Conservation (phyloP, 1,284 basidiomycete species). For the Veloporphyrellus conicus region DNA sequence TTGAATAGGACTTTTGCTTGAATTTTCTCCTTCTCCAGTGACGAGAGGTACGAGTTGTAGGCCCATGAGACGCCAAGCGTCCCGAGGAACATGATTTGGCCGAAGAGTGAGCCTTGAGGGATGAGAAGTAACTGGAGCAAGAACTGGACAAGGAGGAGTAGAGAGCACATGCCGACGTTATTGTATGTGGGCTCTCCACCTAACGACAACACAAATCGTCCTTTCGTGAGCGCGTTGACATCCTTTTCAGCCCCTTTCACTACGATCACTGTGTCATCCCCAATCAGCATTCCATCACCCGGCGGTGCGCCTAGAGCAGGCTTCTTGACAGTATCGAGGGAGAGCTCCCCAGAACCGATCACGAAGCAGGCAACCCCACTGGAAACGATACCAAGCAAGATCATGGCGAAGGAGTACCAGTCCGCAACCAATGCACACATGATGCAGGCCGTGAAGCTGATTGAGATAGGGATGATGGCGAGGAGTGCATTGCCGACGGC, state of each 20-base stretch:
- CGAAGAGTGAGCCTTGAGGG: conserved; percentile 25
- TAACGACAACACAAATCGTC: conserved; percentile 23
- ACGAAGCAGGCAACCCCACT: conserved; percentile 27
- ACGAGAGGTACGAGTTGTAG: conserved; percentile 33
- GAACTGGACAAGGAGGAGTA: conserved; percentile 30
- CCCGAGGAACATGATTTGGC: conserved; percentile 31
- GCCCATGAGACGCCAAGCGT: conserved; percentile 31
- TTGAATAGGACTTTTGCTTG: conserved; percentile 24
- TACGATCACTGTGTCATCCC: conserved; percentile 20
- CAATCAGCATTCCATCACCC: conserved; percentile 26
- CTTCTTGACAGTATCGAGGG: conserved; percentile 6
- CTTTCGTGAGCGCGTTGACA: conserved; percentile 29
- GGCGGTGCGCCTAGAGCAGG: conserved; percentile 24
- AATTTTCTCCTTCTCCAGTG: conserved; percentile 1
- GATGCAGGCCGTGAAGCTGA: not conserved
- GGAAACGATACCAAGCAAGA: conserved; percentile 28
- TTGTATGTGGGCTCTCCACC: conserved; percentile 16
- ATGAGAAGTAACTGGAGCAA: conserved; percentile 30
- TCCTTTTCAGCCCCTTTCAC: conserved; percentile 29
- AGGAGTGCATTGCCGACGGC: not conserved
- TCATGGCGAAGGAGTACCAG: conserved; percentile 5
- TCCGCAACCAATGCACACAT: not conserved
- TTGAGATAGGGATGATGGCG: not conserved
- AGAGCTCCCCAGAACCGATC: conserved; percentile 29
- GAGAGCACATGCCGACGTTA: conserved; percentile 24